These are phyloP conservation scores for Vitis hybrid DNA, from an alignment of 177 flowering plant species.

Conservation along the genomic window DNA sequence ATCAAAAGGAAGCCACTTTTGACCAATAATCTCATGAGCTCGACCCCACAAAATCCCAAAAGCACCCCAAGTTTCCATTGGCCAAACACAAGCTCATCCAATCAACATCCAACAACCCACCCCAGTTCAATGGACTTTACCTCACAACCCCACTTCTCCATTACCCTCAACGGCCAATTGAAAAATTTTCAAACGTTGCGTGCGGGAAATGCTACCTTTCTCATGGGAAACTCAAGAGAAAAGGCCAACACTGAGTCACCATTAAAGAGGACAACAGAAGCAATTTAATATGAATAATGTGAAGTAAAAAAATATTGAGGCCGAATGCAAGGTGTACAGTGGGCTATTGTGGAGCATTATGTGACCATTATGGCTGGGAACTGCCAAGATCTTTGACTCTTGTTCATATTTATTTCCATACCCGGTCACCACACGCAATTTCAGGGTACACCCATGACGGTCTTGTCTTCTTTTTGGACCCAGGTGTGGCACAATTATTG, in stretches of 20 bases:
- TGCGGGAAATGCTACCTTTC: conserved; percentile 23
- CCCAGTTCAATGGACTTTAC: background rate
- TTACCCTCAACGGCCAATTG: background rate
- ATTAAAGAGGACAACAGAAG: conserved; percentile 1
- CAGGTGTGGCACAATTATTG: conserved; percentile 6
- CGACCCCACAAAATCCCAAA: background rate
- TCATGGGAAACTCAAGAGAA: conserved; percentile 2
- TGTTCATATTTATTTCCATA: background rate
- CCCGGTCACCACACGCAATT: conserved; percentile 17
- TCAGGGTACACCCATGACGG: conserved; percentile 14
- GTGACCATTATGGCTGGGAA: too few relatives aligned
- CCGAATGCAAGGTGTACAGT: background rate
- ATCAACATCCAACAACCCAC: background rate
- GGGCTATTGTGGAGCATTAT: too few relatives aligned
- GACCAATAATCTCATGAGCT: background rate
- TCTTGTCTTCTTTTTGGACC: background rate
- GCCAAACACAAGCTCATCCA: background rate
- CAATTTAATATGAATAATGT: background rate
- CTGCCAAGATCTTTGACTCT: conserved; percentile 10
- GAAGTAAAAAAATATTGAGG: background rate
- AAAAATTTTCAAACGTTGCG: conserved; percentile 21
- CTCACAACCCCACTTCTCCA: background rate
- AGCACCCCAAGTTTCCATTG: background rate
- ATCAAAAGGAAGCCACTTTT: background rate
- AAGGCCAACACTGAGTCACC: conserved; percentile 1